phyloP scores from a whole-genome alignment of 78 protist species.

The Anaeramoeba flamelloides region DNA sequence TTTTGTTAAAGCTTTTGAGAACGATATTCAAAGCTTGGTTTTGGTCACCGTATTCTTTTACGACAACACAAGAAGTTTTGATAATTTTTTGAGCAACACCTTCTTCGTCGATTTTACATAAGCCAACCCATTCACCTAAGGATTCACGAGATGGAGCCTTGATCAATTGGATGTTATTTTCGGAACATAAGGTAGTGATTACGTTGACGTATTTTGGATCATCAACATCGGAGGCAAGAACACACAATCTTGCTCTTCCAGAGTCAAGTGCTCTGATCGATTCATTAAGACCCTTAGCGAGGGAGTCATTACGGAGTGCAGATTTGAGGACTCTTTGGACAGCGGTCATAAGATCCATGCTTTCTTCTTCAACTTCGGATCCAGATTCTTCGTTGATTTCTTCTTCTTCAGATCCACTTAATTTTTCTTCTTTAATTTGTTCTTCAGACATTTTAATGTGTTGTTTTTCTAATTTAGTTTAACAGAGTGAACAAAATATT shows the following conservation, averaged over 20 bases:
- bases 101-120: constrained; percentile 80
- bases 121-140: constrained; percentile 91
- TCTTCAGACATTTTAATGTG: too few relatives aligned
- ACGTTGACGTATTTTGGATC: constrained; percentile 66
- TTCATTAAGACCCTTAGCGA: constrained; percentile 83
- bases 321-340: constrained; percentile 62
- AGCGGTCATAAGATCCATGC: constrained; percentile 34
- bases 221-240: constrained; percentile 63
- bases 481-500: too few relatives aligned
- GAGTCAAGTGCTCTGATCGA: constrained; percentile 63
- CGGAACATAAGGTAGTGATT: constrained; percentile 73
- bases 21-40: constrained; percentile 47
- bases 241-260: constrained; percentile 58
- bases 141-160: constrained; percentile 17
- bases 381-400: too few relatives aligned
- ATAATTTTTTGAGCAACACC: constrained; percentile 82
- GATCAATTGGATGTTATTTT: constrained; percentile 58
- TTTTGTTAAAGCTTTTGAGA: constrained; percentile 41
- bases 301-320: constrained; percentile 54
- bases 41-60: constrained; percentile 49
- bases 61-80: constrained; percentile 66
- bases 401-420: too few relatives aligned
- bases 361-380: too few relatives aligned
- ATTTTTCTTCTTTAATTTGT: too few relatives aligned
- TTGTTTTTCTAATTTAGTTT: too few relatives aligned